Evolutionary conservation across 805 yeast species (phyloP).

Genomic region (Wickerhamomyces silvicola): DNA sequence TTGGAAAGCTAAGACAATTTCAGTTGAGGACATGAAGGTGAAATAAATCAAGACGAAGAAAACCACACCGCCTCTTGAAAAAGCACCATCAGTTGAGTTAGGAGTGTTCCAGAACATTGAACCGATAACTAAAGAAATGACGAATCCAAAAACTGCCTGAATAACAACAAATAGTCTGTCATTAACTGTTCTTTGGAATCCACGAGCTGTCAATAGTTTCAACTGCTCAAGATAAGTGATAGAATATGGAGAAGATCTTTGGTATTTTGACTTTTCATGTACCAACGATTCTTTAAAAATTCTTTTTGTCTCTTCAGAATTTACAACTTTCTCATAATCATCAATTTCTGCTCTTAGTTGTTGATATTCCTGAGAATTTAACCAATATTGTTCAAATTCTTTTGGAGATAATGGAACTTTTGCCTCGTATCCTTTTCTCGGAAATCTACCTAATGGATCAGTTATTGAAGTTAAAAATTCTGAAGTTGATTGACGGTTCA

Average conservation of each 20-base stretch:
- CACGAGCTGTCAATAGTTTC: slow-evolving; percentile 39
- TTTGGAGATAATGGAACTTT: slow-evolving; percentile 45
- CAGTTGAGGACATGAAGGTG: slow-evolving; percentile 40
- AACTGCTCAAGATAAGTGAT: slow-evolving; percentile 38
- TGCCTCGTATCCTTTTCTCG: slow-evolving; percentile 35
- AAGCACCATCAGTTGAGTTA: slow-evolving; percentile 46
- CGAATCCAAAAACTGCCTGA: slow-evolving; percentile 23
- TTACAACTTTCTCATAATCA: slow-evolving; percentile 24
- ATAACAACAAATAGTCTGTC: slow-evolving; percentile 42
- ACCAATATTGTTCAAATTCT: slow-evolving; percentile 50
- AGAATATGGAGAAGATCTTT: slow-evolving; percentile 31
- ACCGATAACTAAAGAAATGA: slow-evolving; percentile 55
- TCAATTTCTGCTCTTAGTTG: slow-evolving; percentile 46
- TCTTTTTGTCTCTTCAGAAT: slow-evolving; percentile 27
- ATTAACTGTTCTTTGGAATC: slow-evolving; percentile 47
- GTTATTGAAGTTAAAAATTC: slow-evolving; percentile 53
- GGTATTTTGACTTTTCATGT: slow-evolving; percentile 20
- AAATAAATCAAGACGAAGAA: slow-evolving; percentile 57
- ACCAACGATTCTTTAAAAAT: slow-evolving; percentile 22
- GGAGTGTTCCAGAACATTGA: slow-evolving; percentile 53
- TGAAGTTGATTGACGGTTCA: slow-evolving; percentile 53
- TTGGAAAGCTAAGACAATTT: slow-evolving; percentile 35
- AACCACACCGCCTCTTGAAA: slow-evolving; percentile 54
- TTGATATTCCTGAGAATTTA: slow-evolving; percentile 35
- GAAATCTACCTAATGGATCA: slow-evolving; percentile 43